Evolutionary conservation across 2,329 filamentous ascomycete genomes (phyloP).

Genomic region (Aureobasidium sp.): DNA sequence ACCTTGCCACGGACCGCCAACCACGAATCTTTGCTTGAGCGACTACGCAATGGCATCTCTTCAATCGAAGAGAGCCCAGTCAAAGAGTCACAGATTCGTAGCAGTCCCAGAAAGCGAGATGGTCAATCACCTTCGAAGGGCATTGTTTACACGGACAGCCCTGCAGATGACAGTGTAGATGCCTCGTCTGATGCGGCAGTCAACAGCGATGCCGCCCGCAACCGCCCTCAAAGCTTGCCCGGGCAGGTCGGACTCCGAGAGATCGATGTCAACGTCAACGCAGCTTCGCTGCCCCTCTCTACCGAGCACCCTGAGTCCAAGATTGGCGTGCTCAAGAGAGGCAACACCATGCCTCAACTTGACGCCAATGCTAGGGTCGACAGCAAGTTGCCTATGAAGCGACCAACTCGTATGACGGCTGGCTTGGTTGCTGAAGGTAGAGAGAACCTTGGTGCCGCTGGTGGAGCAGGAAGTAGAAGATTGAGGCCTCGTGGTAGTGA

Average conservation of each 20-base stretch:
- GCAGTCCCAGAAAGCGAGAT: slow-evolving; percentile 21
- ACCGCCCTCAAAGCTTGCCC: slow-evolving; percentile 20
- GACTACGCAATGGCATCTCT: slow-evolving; percentile 34
- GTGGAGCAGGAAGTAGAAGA: slow-evolving; percentile 33
- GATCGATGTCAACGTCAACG: slow-evolving; percentile 38
- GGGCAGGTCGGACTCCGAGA: slow-evolving; percentile 31
- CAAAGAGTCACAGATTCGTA: slow-evolving; percentile 15
- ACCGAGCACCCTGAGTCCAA: slow-evolving; percentile 14
- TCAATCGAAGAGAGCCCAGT: slow-evolving; percentile 9
- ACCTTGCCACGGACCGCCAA: slow-evolving; percentile 66
- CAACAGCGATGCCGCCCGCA: slow-evolving; percentile 13
- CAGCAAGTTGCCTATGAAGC: slow-evolving; percentile 37
- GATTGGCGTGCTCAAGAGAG: slow-evolving; percentile 32
- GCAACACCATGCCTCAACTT: slow-evolving; percentile 25
- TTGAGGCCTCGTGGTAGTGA: slow-evolving; percentile 31
- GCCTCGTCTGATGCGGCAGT: neutral
- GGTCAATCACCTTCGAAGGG: slow-evolving; percentile 23
- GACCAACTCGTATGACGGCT: slow-evolving; percentile 32
- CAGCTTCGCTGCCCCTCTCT: slow-evolving; percentile 16
- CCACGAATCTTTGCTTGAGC: slow-evolving; percentile 49
- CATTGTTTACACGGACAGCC: slow-evolving; percentile 25
- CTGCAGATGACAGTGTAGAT: slow-evolving; percentile 16
- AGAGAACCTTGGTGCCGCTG: slow-evolving; percentile 29
- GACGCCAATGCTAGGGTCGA: slow-evolving; percentile 18
- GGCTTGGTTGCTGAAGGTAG: slow-evolving; percentile 25